Conservation (phyloP, 495 filamentous ascomycete genomes). For the Penicillium parvum region DNA sequence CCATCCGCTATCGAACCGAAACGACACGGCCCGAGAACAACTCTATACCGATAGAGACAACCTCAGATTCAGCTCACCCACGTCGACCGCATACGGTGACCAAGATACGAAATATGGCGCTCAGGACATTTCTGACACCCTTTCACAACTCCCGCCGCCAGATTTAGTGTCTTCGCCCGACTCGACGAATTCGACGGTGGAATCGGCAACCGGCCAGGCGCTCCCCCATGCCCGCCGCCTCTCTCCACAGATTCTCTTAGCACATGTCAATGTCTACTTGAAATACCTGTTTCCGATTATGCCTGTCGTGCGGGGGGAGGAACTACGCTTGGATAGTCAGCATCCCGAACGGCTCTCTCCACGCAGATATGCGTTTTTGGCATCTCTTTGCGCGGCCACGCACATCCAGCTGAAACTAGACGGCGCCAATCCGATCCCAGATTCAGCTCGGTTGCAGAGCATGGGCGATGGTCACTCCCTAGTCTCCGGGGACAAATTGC, state of each 20-base stretch:
- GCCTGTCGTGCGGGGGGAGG: slow-evolving; percentile 69
- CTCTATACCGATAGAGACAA: slow-evolving; percentile 19
- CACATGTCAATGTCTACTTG: slow-evolving; percentile 42
- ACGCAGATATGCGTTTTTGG: slow-evolving; percentile 74
- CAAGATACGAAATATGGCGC: slow-evolving; percentile 22
- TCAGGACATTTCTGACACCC: slow-evolving; percentile 24
- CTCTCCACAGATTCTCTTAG: slow-evolving; percentile 34
- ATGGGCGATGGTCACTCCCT: slow-evolving; percentile 44
- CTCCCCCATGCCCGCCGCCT: slow-evolving; percentile 26
- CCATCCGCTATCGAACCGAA: slow-evolving; percentile 31
- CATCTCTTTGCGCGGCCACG: slow-evolving; percentile 76
- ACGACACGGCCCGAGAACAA: slow-evolving; percentile 12
- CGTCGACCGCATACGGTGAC: slow-evolving; percentile 26
- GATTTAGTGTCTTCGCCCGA: slow-evolving; percentile 43
- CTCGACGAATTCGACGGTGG: slow-evolving; percentile 32
- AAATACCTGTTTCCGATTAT: slow-evolving; percentile 75
- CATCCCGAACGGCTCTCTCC: slow-evolving; percentile 52
- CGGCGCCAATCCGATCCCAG: slow-evolving; percentile 50
- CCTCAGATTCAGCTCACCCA: slow-evolving; percentile 26
- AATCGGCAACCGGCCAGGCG: slow-evolving; percentile 17
- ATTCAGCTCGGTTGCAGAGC: slow-evolving; percentile 48
- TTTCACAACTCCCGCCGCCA: slow-evolving; percentile 26
- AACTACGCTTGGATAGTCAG: slow-evolving; percentile 61
- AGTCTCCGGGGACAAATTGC: slow-evolving; percentile 48
- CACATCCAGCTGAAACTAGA: slow-evolving; percentile 70